Percentiles rank a stretch among this genome's conserved stretches.
phyloP scores from a whole-genome alignment of 164 flowering plant genomes.

The Vitis labrusca region DNA sequence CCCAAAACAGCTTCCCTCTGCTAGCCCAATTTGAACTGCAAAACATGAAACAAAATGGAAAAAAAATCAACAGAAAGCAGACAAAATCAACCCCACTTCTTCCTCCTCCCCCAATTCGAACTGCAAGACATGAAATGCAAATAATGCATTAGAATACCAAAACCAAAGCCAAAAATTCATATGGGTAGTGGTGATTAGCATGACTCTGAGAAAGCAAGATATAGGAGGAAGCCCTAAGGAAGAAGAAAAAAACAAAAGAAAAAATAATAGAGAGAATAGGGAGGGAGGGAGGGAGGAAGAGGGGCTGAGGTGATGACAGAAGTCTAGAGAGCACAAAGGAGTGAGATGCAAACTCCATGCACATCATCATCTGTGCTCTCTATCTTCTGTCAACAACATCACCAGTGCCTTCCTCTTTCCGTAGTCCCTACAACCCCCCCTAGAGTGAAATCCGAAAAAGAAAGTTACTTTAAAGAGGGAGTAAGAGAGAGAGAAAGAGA shows the following conservation, averaged over 20 bases:
- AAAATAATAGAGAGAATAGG: background rate
- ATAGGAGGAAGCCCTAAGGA: background rate
- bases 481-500: conserved; percentile 2
- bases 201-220: background rate
- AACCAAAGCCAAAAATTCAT: background rate
- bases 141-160: too few relatives aligned
- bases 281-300: conserved; percentile 8
- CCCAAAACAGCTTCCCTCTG: background rate
- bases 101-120: background rate
- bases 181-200: background rate
- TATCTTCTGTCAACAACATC: conserved; percentile 59
- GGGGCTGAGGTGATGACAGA: conserved; percentile 55
- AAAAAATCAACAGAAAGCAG: background rate
- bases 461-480: conserved; percentile 8
- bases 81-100: background rate
- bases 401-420: conserved; percentile 16
- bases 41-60: background rate
- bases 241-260: background rate
- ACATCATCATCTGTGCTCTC: conserved; percentile 56
- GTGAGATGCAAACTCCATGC: conserved; percentile 41
- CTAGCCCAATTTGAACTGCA: background rate
- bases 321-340: conserved; percentile 77
- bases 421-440: background rate
- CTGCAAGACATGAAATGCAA: too few relatives aligned
- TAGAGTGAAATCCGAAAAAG: background rate